Conservation (phyloP, 129 eudicot genomes). For the Ambrosia artemisiifolia region DNA sequence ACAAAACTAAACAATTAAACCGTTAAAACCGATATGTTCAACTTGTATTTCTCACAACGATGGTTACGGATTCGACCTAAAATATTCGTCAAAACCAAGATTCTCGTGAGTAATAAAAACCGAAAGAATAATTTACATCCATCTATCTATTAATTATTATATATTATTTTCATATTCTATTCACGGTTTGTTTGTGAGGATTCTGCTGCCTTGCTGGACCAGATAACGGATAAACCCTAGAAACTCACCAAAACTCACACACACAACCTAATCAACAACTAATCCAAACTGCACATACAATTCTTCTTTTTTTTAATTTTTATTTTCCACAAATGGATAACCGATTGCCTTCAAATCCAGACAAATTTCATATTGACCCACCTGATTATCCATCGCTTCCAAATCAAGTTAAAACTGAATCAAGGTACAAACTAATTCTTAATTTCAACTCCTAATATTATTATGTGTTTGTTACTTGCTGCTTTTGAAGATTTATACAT, state of each 20-base stretch:
- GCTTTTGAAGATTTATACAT: not conserved
- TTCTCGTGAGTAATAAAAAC: too few species aligned
- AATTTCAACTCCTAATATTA: not conserved
- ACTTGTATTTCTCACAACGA: too few species aligned
- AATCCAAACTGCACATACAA: not conserved
- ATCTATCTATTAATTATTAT: too few species aligned
- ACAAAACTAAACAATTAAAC: too few species aligned
- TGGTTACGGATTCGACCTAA: too few species aligned
- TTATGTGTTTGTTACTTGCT: not conserved
- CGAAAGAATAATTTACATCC: too few species aligned
- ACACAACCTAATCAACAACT: too few species aligned
- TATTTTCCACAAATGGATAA: conserved; percentile 21
- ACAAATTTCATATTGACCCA: conserved; percentile 18
- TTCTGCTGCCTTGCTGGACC: conserved; percentile 22
- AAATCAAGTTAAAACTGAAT: conserved; percentile 32
- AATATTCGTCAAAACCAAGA: too few species aligned
- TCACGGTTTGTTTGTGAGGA: conserved; percentile 20
- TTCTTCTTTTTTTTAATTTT: not conserved
- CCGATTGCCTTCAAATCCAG: conserved; percentile 23
- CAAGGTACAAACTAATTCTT: conserved; percentile 21
- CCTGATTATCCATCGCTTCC: conserved; percentile 10
- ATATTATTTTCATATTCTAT: too few species aligned
- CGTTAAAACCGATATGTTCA: too few species aligned
- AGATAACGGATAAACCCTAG: conserved; percentile 35
- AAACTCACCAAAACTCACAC: not conserved